These are phyloP conservation scores for Basidioascus undulatus DNA, from an alignment of 768 basidiomycete species.

Conservation along the genomic window DNA sequence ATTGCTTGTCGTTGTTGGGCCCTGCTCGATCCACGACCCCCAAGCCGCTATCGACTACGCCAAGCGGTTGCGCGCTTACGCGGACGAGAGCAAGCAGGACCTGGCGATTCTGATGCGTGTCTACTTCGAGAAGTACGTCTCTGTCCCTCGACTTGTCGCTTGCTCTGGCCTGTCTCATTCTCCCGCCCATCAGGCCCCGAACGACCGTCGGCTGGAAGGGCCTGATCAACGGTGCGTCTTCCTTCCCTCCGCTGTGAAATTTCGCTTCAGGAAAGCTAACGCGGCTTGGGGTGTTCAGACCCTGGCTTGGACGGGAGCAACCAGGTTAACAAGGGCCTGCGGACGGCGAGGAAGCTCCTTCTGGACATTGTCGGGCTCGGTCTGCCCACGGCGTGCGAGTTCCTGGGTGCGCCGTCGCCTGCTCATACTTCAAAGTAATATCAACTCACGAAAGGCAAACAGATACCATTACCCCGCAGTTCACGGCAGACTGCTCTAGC, in stretches of 20 bases:
- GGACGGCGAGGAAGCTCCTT: conserved; percentile 61
- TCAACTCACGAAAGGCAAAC: conserved; percentile 18
- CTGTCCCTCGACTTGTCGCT: neutral
- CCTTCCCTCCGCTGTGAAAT: neutral
- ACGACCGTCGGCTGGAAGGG: conserved; percentile 99
- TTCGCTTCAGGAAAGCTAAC: neutral
- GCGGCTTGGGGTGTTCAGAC: conserved; percentile 19
- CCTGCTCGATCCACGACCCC: conserved; percentile 83
- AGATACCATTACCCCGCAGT: conserved; percentile 53
- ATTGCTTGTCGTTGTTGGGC: conserved; percentile 48
- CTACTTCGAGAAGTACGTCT: conserved; percentile 64
- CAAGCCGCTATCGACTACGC: conserved; percentile 41
- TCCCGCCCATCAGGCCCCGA: conserved; percentile 19
- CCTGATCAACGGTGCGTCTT: conserved; percentile 52
- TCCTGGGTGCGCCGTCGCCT: conserved; percentile 33
- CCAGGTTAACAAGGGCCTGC: conserved; percentile 90
- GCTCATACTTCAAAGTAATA: conserved; percentile 12
- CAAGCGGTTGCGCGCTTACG: conserved; percentile 48
- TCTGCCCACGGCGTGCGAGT: conserved; percentile 87
- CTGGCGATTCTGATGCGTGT: conserved; percentile 91
- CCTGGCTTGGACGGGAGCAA: conserved; percentile 74
- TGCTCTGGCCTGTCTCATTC: neutral
- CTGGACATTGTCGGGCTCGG: conserved; percentile 76
- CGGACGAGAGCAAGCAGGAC: conserved; percentile 55
- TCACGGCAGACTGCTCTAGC: conserved; percentile 72